Evolutionary conservation across 805 yeast genomes (phyloP), one percentile per base, ranked within the genome.

Genomic region (Spathaspora boniae): DNA sequence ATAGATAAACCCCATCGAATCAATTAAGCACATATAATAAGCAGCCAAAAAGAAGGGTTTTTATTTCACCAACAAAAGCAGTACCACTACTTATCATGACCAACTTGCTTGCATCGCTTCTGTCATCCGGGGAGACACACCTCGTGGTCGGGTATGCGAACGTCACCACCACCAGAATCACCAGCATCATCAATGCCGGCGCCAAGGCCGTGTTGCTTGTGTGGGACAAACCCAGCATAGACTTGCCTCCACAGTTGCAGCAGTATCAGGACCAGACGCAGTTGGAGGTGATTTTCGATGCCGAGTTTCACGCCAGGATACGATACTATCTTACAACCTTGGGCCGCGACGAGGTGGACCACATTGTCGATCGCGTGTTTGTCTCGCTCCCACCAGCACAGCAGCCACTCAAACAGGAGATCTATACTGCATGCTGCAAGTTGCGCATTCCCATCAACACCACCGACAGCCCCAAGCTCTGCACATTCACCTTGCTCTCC

Each of bases 361-460:
- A 59, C 19, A 65, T 86, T 2, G 86, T 86, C 4, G 97, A 89
- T 54, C 65, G 78, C 38, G 89, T 86, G 2, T 88, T 84, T 57
- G 81, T 87, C 2, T 69, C 76, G 11, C 50, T 77, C 3, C 59
- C 70, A 1, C 38, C 51, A 9, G 25, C 44, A 3, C 42, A 56
- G 35, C 32, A 43, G 9, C 47, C 38, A 2, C 35, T 65, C 31
- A 73, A 73, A 30, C 44, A 53, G 16, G 43, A 50, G 2, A 70
- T 86, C 9, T 78, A 57, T 42, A 47, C 62, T 1, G 62, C 51
- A 25, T 86, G 96, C 59, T 58, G 57, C 29, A 58, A 68, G 35
- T 61, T 76, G 34, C 70, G 97, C 50, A 84, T 89, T 4, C 97
- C 97, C 0, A 69, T 91, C 30, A 88, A 87, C 52, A 82, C 85